phyloP scores from a whole-genome alignment of 257 asterid species.

The Handroanthus guayacan region DNA sequence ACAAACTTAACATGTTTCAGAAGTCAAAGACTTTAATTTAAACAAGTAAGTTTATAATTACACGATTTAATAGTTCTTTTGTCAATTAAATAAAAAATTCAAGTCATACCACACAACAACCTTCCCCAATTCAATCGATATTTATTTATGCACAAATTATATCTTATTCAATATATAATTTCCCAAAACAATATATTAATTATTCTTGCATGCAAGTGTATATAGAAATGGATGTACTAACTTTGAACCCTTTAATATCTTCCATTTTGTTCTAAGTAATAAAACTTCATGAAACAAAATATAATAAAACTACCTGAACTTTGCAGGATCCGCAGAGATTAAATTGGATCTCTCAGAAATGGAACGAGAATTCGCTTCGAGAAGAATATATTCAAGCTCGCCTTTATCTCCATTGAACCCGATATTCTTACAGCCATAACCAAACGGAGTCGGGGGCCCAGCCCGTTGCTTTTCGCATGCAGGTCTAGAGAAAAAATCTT shows the following conservation, averaged over 20 bases:
- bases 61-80: too few relatives aligned
- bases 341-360: constrained; percentile 46
- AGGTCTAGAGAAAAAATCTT: constrained; percentile 54
- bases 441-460: constrained; percentile 66
- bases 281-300: not conserved
- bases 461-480: constrained; percentile 59
- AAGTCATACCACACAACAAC: not conserved
- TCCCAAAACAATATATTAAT: too few relatives aligned
- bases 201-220: constrained; percentile 16
- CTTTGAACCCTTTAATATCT: not conserved
- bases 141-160: not conserved
- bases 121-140: not conserved
- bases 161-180: too few relatives aligned
- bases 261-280: not conserved
- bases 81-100: too few relatives aligned
- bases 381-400: constrained; percentile 70
- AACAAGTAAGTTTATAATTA: too few relatives aligned
- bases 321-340: constrained; percentile 51
- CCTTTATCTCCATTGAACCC: constrained; percentile 82
- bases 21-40: not conserved
- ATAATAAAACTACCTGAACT: constrained; percentile 55
- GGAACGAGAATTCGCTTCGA: constrained; percentile 58
- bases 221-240: not conserved
- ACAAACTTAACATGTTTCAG: not conserved
- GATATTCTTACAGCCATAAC: constrained; percentile 80